These are phyloP conservation scores for Brassica carinata DNA, from an alignment of 345 rosid species.

Conservation along the genomic window DNA sequence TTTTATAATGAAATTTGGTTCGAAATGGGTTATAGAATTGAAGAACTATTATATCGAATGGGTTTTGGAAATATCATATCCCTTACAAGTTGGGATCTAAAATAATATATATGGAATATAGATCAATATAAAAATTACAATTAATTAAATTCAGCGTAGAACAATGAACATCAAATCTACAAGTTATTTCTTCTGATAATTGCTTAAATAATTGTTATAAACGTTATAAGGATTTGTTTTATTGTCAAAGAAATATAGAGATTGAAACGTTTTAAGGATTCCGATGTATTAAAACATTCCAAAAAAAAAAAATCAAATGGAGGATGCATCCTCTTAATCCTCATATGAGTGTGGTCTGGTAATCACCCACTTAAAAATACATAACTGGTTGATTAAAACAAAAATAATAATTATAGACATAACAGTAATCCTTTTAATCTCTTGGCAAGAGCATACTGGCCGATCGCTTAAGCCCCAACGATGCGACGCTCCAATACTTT, in stretches of 20 bases:
- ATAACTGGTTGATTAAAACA: constrained; percentile 12
- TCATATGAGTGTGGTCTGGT: constrained; percentile 33
- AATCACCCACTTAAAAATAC: constrained; percentile 27
- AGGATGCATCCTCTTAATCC: too few relatives aligned
- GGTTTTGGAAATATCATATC: background rate
- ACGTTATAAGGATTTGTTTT: background rate
- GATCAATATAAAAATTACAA: background rate
- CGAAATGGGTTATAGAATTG: background rate
- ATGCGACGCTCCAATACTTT: constrained; percentile 9
- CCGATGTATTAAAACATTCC: constrained; percentile 1
- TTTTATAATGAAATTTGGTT: background rate
- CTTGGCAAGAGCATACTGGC: constrained; percentile 28
- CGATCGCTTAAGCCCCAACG: background rate
- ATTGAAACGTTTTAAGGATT: background rate
- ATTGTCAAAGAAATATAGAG: too few relatives aligned
- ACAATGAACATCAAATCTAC: background rate
- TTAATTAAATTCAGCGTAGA: background rate
- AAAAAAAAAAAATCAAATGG: constrained; percentile 13
- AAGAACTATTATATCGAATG: background rate
- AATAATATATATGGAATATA: background rate
- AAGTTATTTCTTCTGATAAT: background rate
- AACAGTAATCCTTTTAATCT: constrained; percentile 17
- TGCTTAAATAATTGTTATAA: background rate
- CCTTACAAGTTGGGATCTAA: background rate
- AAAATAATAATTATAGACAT: background rate